These are phyloP conservation scores for Ustilago loliicola DNA, from an alignment of 1,284 basidiomycete genomes.

Conservation along the genomic window DNA sequence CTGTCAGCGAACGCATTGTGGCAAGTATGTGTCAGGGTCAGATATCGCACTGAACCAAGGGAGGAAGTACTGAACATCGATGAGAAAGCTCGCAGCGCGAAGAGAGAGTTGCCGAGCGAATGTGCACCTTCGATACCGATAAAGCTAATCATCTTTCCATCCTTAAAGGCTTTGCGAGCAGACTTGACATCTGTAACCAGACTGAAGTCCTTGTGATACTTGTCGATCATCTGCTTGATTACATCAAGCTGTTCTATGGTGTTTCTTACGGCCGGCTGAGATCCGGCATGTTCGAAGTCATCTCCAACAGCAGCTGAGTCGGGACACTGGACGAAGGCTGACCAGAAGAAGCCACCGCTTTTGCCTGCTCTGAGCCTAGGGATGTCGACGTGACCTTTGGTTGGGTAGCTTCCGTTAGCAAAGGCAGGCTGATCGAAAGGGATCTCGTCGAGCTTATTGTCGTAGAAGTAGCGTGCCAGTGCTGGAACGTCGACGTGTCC, in stretches of 20 bases:
- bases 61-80: conserved; percentile 17
- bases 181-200: conserved; percentile 22
- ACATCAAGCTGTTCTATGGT: conserved; percentile 55
- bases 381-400: conserved; percentile 44
- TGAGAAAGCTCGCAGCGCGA: conserved; percentile 22
- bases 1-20: conserved; percentile 53
- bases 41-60: conserved; percentile 39
- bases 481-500: conserved; percentile 56
- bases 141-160: conserved; percentile 58
- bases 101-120: conserved; percentile 52
- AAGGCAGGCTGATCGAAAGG: conserved; percentile 40
- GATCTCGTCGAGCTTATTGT: conserved; percentile 44
- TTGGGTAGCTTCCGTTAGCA: conserved; percentile 37
- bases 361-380: conserved; percentile 42
- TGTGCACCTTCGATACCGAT: conserved; percentile 56
- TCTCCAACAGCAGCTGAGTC: conserved; percentile 27
- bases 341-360: conserved; percentile 56
- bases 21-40: conserved; percentile 51
- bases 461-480: conserved; percentile 33
- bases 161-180: conserved; percentile 49
- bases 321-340: conserved; percentile 51
- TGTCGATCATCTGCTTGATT: conserved; percentile 42
- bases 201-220: conserved; percentile 36
- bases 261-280: conserved; percentile 33
- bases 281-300: conserved; percentile 41